A percentile compares a stretch with the other conserved stretches of the same genome.
These are phyloP conservation scores for Lentinula sp. DNA, from an alignment of 768 basidiomycete species.

Conservation along the genomic window DNA sequence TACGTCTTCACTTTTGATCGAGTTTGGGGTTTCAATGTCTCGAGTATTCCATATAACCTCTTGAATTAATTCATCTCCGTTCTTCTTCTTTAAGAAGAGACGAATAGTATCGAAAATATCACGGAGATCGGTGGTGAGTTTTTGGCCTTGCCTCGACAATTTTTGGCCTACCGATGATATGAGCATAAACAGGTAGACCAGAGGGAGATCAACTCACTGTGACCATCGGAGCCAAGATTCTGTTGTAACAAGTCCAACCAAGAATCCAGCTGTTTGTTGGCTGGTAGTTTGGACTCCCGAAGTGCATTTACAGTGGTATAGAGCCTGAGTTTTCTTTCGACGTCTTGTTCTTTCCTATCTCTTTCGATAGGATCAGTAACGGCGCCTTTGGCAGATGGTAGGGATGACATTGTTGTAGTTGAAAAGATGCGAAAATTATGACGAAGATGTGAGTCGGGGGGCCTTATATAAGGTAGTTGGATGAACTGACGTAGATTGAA, in stretches of 20 bases:
- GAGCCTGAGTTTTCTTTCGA: conserved; percentile 78
- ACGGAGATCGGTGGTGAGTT: conserved; percentile 69
- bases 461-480: conserved; percentile 6
- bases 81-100: conserved; percentile 75
- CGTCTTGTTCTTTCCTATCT: conserved; percentile 57
- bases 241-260: conserved; percentile 34
- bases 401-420: background rate
- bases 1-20: conserved; percentile 13
- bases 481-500: conserved; percentile 7
- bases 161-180: conserved; percentile 58
- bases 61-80: conserved; percentile 87
- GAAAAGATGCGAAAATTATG: background rate
- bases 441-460: too few species aligned
- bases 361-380: conserved; percentile 67
- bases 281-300: conserved; percentile 69
- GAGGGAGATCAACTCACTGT: background rate
- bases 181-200: conserved; percentile 20
- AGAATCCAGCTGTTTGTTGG: conserved; percentile 74
- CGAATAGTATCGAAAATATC: conserved; percentile 75
- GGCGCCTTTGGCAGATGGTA: conserved; percentile 28
- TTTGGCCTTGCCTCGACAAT: conserved; percentile 72
- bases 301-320: conserved; percentile 82
- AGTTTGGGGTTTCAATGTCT: conserved; percentile 30
- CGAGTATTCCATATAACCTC: conserved; percentile 82
- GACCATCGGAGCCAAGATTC: conserved; percentile 3